phyloP scores from a whole-genome alignment of 2,329 filamentous ascomycete genomes.

The Ophiocordyceps polyrhachis-furcata region DNA sequence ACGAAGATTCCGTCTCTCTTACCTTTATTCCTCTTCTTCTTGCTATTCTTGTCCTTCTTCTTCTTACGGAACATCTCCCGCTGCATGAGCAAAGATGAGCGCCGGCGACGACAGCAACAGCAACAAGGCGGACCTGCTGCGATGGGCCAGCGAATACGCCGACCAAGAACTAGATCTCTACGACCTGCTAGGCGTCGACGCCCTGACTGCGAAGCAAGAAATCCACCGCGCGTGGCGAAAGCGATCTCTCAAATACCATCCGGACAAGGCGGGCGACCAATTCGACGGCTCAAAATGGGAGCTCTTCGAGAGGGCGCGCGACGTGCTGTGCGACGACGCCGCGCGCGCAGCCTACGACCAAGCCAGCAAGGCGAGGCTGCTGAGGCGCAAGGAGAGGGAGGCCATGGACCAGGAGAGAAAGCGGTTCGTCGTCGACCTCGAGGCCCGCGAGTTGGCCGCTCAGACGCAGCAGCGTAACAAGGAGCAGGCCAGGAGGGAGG shows the following conservation, averaged over 20 bases:
- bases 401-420: slow-evolving; percentile 55
- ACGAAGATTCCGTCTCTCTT: background rate
- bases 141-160: slow-evolving; percentile 39
- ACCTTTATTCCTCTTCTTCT: background rate
- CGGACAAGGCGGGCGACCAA: slow-evolving; percentile 64
- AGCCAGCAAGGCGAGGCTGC: slow-evolving; percentile 49
- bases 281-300: slow-evolving; percentile 74
- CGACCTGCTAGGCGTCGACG: slow-evolving; percentile 49
- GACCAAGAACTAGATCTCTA: slow-evolving; percentile 56
- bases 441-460: slow-evolving; percentile 52
- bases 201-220: slow-evolving; percentile 47
- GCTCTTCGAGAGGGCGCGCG: slow-evolving; percentile 67
- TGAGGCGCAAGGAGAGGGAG: slow-evolving; percentile 52
- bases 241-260: slow-evolving; percentile 77
- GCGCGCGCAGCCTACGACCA: slow-evolving; percentile 64
- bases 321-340: slow-evolving; percentile 54
- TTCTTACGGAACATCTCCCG: no score
- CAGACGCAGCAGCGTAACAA: slow-evolving; percentile 36
- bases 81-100: slow-evolving; percentile 9
- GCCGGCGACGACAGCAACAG: slow-evolving; percentile 11
- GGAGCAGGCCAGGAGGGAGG: slow-evolving; percentile 16
- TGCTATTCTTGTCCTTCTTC: no score
- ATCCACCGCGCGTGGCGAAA: slow-evolving; percentile 73
- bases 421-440: slow-evolving; percentile 72
- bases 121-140: slow-evolving; percentile 24